Conservation (phyloP, 1,284 basidiomycete genomes). For the Rhizoctonia solani region DNA sequence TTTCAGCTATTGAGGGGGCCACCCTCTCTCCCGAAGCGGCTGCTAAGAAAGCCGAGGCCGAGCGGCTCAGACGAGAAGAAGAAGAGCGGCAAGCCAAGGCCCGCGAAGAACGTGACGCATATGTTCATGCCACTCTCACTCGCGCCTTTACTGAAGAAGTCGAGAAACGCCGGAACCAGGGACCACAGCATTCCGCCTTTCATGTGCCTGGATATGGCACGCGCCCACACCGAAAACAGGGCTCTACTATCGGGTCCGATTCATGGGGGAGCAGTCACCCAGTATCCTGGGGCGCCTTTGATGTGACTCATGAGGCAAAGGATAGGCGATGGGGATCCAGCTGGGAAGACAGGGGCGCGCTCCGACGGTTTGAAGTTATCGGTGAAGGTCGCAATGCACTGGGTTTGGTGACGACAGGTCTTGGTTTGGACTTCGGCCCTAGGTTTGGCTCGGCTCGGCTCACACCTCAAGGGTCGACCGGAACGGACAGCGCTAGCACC, state of each 20-base stretch:
- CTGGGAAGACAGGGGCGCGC: conserved; percentile 2
- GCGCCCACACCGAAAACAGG: too few species aligned
- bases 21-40: neutral
- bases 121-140: neutral
- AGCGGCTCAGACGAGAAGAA: too few species aligned
- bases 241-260: too few species aligned
- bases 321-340: conserved; percentile 15
- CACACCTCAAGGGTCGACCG: neutral
- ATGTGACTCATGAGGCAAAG: conserved; percentile 16
- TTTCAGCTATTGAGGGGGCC: neutral
- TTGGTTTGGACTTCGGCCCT: neutral
- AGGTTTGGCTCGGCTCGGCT: neutral
- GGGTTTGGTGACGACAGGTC: neutral
- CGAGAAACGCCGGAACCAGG: neutral
- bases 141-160: neutral
- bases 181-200: neutral
- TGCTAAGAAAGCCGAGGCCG: neutral
- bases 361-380: neutral
- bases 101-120: neutral
- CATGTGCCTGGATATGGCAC: too few species aligned
- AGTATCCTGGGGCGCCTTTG: conserved; percentile 3
- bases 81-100: neutral
- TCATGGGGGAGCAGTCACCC: neutral
- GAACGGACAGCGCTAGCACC: neutral
- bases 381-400: neutral